These are phyloP conservation scores for Hypsizygus marmoreus DNA, from an alignment of 768 basidiomycete genomes.

Conservation along the genomic window DNA sequence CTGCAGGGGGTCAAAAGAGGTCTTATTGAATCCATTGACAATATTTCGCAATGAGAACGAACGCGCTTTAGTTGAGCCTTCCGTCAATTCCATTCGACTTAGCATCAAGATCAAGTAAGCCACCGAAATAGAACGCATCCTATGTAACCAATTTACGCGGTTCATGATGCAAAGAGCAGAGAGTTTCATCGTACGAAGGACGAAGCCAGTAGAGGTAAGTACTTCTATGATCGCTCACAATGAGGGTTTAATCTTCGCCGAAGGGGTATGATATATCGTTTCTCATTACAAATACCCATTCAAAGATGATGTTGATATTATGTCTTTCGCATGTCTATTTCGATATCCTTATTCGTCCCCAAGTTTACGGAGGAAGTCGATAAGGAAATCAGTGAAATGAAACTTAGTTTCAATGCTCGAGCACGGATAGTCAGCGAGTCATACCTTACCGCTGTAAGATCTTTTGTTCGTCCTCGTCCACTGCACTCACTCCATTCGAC, in stretches of 20 bases:
- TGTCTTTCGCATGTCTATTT: slow-evolving; percentile 3
- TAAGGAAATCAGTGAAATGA: slow-evolving; percentile 99
- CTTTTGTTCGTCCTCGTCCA: background rate
- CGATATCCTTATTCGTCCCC: slow-evolving; percentile 5
- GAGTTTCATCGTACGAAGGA: slow-evolving; percentile 92
- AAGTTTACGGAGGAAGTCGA: slow-evolving; percentile 99
- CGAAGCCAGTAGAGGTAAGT: slow-evolving; percentile 87
- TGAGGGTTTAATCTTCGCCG: background rate
- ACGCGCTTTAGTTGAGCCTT: slow-evolving; percentile 94
- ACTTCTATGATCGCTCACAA: background rate
- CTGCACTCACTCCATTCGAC: slow-evolving; percentile 6
- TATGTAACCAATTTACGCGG: slow-evolving; percentile 97
- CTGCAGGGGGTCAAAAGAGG: slow-evolving; percentile 85
- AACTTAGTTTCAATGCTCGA: slow-evolving; percentile 92
- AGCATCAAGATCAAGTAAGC: slow-evolving; percentile 99
- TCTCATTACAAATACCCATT: slow-evolving; percentile 94
- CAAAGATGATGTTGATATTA: slow-evolving; percentile 99
- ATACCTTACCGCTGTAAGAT: slow-evolving; percentile 84
- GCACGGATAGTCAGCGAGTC: slow-evolving; percentile 98
- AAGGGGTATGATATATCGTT: slow-evolving; percentile 99
- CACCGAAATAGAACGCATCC: slow-evolving; percentile 95
- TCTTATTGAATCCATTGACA: slow-evolving; percentile 87
- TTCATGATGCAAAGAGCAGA: slow-evolving; percentile 99
- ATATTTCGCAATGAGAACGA: slow-evolving; percentile 98
- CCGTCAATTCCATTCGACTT: slow-evolving; percentile 94